Base-by-base conservation (phyloP, 495 filamentous ascomycete genomes). In the Neurospora sp. region DNA sequence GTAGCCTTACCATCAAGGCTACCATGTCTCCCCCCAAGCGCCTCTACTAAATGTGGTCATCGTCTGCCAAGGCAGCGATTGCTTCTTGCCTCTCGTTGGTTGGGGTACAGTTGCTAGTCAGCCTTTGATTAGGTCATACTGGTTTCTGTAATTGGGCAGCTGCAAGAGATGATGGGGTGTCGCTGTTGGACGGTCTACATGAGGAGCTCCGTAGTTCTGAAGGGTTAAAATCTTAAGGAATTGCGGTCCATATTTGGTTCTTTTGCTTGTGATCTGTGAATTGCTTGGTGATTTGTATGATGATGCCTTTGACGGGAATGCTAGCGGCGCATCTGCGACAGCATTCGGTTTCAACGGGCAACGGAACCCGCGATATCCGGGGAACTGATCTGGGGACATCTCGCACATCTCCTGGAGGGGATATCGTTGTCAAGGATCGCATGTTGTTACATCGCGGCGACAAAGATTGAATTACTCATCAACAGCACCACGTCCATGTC, bases 1-100 rank as follows among this genome's bases (percentile, higher is more conserved):
- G 96, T 78, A 94, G 91, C 86, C 89, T 99, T 88, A 97, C 96
- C 78, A 94, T 99, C 88, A 99, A 99, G 91, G 96, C 96, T 84
- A 92, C 93, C 84, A 98, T 99, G 96, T 95, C 92, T 82, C 95
- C 95, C 73, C 96, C 96, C 72, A 94, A 94, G 89, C 93, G 96
- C 79, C 82, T 98, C 74, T 99, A 98, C 89, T 98, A 97, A 79
- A 48, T 59, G 73, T 71, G 31, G 69, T 70, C 41, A 69, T 39
- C 39, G 68, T 53, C 46, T 70, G 71, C 27, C 4, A 35, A 65
- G 53, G 53, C 53, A 10, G 53, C 53, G 53, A 37, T 37, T 27
- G 18, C 53, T 65, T 16, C 3, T 14, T 65, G 5, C 4, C 20
- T 61, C 53, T 65, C 5, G 53, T 65, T 3, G 9, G 53, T 65